Evolutionary conservation across 768 basidiomycete species (phyloP), one percentile per base, ranked within the genome.

Genomic region (Gloeostereum incarnatum): DNA sequence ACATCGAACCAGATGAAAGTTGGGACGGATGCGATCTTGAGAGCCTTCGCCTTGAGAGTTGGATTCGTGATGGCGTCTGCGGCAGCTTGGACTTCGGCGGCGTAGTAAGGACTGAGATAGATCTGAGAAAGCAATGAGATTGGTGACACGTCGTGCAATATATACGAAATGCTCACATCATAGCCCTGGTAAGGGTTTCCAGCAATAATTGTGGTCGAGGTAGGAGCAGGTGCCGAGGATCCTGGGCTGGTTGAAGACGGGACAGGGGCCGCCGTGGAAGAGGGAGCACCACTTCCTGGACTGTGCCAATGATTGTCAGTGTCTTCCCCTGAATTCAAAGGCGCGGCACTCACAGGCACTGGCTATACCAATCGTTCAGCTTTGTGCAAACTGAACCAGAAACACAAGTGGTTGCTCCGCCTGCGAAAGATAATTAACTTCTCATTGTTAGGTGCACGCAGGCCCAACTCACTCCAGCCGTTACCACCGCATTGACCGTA

Each of bases 1-100:
- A 57, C 55, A 50, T 79, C 75, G 51, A 76, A 66, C 75, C 75
- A 78, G 35, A 62, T 73, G 63, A 78, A 79, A 26, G 71, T 75
- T 14, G 76, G 75, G 50, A 78, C 71, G 13, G 69, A 59, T 13
- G 68, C 73, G 27, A 79, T 68, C 35, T 55, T 59, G 22, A 61
- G 41, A 31, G 75, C 76, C 55, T 76, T 71, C 16, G 75, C 59
- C 31, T 63, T 60, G 34, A 60, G 54, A 17, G 68, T 67, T 1
- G 76, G 19, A 46, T 77, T 71, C 35, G 62, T 58, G 49, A 78
- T 75, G 14, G 47, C 39, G 10, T 57, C 60, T 18, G 68, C 72
- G 7, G 73, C 77, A 21, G 70, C 65, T 3, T 46, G 43, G 38
- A 79, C 65, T 53, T 80, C 78, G 36, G 56, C 52, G 26, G 71